These are phyloP conservation scores for Prototheca wickerhamii DNA, from an alignment of 163 green algal species.

Conservation along the genomic window DNA sequence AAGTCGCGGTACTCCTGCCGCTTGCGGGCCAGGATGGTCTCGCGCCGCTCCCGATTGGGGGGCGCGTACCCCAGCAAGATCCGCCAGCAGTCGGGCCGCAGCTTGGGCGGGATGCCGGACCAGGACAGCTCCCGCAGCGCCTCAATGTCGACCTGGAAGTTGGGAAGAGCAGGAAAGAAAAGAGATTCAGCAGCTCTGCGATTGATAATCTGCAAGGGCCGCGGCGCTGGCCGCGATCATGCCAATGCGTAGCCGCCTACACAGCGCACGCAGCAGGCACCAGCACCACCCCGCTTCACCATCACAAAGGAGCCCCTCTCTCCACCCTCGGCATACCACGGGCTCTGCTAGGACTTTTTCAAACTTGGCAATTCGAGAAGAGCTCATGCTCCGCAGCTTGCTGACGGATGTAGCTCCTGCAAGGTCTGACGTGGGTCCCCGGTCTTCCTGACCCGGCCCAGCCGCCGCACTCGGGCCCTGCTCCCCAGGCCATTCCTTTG, in stretches of 20 bases:
- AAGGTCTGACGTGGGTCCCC: neutral
- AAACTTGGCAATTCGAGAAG: constrained; percentile 26
- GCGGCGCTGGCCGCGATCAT: no score
- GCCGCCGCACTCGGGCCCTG: no score
- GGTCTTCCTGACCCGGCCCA: no score
- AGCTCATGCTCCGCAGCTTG: constrained; percentile 29
- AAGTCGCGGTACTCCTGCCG: constrained; percentile 70
- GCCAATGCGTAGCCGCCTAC: no score
- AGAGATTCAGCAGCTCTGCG: neutral
- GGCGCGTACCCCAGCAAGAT: constrained; percentile 83
- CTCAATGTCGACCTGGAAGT: constrained; percentile 67
- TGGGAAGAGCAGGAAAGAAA: neutral
- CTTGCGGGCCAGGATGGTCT: constrained; percentile 57
- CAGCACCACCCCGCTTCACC: neutral
- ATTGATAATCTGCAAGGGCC: neutral
- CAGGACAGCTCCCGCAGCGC: constrained; percentile 64
- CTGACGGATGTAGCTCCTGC: neutral
- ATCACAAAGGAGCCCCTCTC: neutral
- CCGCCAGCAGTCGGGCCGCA: constrained; percentile 71
- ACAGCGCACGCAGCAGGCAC: no score
- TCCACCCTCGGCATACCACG: constrained; percentile 23
- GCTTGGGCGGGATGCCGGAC: constrained; percentile 62
- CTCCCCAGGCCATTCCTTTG: no score
- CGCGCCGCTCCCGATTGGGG: constrained; percentile 53
- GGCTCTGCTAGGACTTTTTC: constrained; percentile 23